Evolutionary conservation across 352 stramenopile genomes (phyloP), one percentile per base, ranked within the genome.

Genomic region (Blastocystis sp.): DNA sequence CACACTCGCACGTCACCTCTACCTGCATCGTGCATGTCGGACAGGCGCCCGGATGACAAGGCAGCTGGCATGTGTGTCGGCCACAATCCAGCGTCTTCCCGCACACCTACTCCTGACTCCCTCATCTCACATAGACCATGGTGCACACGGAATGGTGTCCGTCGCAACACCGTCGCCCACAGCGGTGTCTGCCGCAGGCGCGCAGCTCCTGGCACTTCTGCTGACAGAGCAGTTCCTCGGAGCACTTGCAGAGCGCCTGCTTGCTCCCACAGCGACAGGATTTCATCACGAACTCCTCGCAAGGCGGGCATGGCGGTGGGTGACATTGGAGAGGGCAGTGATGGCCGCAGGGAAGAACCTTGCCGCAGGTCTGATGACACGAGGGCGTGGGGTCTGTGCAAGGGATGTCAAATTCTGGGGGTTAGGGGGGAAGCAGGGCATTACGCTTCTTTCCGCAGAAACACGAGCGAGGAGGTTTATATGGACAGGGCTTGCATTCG

Each of bases 381-480:
- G 78, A 88, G n/a, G 78, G 78, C 11, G 78, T 88, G 7, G 61
- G 57, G 3, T 60, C 52, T 11, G 40, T 78, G 40, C 78, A 88
- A 0, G 78, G 60, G 17, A 88, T 78, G 19, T 63, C 40, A 28
- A 77, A 88, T 28, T 64, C 78, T 88, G 57, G 38, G 9, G 6
- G 10, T 68, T 3, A 88, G n/a, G 14, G 11, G 43, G 24, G 6
- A n/a, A 11, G n/a, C 10, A 19, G 40, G 76, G 9, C 17, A 24
- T 21, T 40, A 88, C 78, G 34, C 38, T 88, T 77, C 45, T 88
- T 88, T 3, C 78, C 78, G 45, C 78, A 88, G 68, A 88, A 88
- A 45, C 78, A 88, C 6, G 52, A 69, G 38, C 78, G 78, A 48
- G 78, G 78, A 24, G 78, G 78, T 17, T 68, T 48, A 40, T 65